Conservation (phyloP, 441 rosid species). For the Breynia disticha region DNA sequence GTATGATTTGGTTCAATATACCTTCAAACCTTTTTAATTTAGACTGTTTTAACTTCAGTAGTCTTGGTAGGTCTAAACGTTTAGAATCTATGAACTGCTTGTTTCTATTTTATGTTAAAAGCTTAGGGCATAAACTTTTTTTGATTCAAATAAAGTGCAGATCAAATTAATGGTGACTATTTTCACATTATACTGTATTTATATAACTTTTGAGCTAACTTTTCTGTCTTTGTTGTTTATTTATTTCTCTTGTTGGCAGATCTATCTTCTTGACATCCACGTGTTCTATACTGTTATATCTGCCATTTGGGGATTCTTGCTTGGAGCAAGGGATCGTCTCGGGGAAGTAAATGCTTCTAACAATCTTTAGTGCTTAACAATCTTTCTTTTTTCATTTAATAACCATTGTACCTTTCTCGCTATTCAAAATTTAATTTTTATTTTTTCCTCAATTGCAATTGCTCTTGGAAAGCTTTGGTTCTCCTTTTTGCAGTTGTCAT, state of each 20-base stretch:
- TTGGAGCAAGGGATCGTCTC: constrained; percentile 95
- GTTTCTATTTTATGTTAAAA: no score
- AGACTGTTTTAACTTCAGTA: no score
- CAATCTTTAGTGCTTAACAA: no score
- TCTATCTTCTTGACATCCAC: constrained; percentile 81
- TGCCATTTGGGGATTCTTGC: constrained; percentile 88
- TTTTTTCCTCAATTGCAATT: not conserved
- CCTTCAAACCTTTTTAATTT: not conserved
- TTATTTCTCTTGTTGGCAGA: constrained; percentile 37
- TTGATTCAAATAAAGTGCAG: no score
- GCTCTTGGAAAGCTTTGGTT: not conserved
- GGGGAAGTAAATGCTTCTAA: constrained; percentile 68
- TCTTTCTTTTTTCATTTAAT: not conserved
- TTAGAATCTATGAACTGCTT: no score
- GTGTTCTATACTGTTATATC: constrained; percentile 83
- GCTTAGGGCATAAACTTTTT: no score
- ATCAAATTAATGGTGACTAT: no score
- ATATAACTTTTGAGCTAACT: not conserved
- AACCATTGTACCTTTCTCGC: not conserved
- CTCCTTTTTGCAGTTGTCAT: not conserved
- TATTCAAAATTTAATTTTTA: not conserved
- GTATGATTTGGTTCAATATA: not conserved
- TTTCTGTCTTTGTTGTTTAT: not conserved
- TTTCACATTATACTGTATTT: no score
- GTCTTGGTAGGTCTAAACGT: not conserved